Conservation (phyloP, 345 rosid species). For the Aquilaria malaccensis region DNA sequence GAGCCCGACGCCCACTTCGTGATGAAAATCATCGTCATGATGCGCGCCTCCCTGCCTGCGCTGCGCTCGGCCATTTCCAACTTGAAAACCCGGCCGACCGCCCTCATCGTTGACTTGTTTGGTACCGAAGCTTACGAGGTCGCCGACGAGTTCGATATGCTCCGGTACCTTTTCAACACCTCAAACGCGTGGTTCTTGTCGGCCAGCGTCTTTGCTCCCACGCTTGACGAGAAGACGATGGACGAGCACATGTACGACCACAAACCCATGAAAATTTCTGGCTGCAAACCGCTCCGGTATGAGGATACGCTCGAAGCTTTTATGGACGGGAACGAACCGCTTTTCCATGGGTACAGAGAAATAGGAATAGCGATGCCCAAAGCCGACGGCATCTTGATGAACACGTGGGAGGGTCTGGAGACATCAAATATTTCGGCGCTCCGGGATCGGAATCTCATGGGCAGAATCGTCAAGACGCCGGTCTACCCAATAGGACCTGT, state of each 20-base stretch:
- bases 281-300: conserved; percentile 30
- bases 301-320: conserved; percentile 17
- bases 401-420: conserved; percentile 47
- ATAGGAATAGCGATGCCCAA: conserved; percentile 26
- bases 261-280: conserved; percentile 35
- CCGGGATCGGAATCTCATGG: conserved; percentile 10
- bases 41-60: conserved; percentile 14
- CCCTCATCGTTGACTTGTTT: conserved; percentile 39
- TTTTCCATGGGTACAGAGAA: conserved; percentile 1
- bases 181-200: conserved; percentile 46
- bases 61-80: conserved; percentile 17
- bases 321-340: conserved; percentile 1
- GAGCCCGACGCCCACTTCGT: conserved; percentile 1
- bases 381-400: conserved; percentile 45
- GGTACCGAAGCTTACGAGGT: conserved; percentile 37
- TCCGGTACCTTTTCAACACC: conserved; percentile 32
- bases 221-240: conserved; percentile 12
- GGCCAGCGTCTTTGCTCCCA: conserved; percentile 18
- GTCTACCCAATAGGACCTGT: conserved; percentile 27
- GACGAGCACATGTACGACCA: conserved; percentile 20
- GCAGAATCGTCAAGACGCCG: conserved; percentile 5
- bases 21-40: background rate
- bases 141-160: conserved; percentile 39
- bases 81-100: conserved; percentile 16
- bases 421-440: conserved; percentile 24